Conservation (phyloP, 495 filamentous ascomycete species). For the Margaritispora aquatica region DNA sequence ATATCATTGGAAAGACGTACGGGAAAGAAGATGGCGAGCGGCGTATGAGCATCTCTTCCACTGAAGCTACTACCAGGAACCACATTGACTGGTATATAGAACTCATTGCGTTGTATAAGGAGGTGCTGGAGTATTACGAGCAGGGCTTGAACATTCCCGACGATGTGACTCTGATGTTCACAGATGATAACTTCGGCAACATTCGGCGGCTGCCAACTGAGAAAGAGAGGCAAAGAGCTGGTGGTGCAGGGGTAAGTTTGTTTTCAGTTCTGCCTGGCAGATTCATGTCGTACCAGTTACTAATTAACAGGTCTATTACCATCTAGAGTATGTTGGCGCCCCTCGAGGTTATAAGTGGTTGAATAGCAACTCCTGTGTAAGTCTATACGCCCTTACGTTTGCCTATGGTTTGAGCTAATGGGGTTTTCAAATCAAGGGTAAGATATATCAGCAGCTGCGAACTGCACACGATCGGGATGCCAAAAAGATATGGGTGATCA, state of each 20-base stretch:
- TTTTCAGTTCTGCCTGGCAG: not conserved
- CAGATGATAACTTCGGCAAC: constrained; percentile 73
- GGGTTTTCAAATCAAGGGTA: constrained; percentile 41
- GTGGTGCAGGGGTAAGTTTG: constrained; percentile 52
- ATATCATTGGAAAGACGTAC: constrained; percentile 52
- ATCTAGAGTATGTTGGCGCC: constrained; percentile 67
- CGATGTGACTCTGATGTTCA: constrained; percentile 64
- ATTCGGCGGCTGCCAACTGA: constrained; percentile 56
- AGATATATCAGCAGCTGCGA: constrained; percentile 45
- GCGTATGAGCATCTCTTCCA: not conserved
- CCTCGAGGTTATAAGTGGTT: constrained; percentile 64
- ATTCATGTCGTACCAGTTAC: not conserved
- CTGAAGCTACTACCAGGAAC: not conserved
- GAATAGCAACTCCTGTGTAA: constrained; percentile 49
- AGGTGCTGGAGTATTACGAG: constrained; percentile 61
- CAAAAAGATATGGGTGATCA: constrained; percentile 67
- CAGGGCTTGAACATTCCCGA: constrained; percentile 61
- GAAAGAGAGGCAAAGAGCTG: constrained; percentile 50
- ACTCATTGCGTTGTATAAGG: constrained; percentile 46
- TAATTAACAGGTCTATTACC: constrained; percentile 45
- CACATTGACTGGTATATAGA: not conserved
- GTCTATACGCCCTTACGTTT: not conserved
- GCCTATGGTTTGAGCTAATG: not conserved
- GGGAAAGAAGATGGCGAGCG: not conserved
- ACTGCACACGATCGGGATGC: constrained; percentile 55